Conservation (phyloP, 2,329 filamentous ascomycete genomes). For the Cordyceps pruinosa region DNA sequence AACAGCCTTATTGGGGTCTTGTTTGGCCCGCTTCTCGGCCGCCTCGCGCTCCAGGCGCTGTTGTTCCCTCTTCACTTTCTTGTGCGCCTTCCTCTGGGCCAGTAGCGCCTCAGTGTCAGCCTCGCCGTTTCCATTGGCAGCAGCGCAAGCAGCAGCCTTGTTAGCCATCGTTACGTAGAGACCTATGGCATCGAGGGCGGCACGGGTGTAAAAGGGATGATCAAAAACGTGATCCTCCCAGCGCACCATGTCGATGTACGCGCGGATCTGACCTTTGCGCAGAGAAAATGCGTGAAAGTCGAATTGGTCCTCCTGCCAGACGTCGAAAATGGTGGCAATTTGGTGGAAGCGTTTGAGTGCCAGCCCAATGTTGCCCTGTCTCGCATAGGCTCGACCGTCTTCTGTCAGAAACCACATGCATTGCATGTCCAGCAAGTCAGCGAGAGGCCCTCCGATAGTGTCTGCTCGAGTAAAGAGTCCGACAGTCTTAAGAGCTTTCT, state of each 20-base stretch:
- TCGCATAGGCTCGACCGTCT: conserved; percentile 82
- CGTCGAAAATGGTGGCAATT: conserved; percentile 87
- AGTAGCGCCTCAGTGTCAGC: conserved; percentile 48
- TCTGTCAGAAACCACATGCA: conserved; percentile 96
- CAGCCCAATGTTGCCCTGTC: conserved; percentile 73
- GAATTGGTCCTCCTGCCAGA: conserved; percentile 97
- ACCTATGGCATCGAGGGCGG: conserved; percentile 72
- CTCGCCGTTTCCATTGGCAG: conserved; percentile 50
- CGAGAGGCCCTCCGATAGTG: conserved; percentile 76
- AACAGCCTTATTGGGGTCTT: conserved; percentile 73
- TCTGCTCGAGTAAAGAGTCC: conserved; percentile 92
- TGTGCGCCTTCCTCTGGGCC: conserved; percentile 78
- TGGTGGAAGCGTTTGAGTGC: conserved; percentile 89
- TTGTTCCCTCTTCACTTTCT: conserved; percentile 79
- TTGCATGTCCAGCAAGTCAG: conserved; percentile 95
- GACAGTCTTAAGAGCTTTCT: conserved; percentile 79
- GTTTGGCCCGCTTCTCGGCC: conserved; percentile 69
- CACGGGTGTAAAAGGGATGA: conserved; percentile 86
- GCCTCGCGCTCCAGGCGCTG: conserved; percentile 64
- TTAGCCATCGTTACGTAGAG: conserved; percentile 77
- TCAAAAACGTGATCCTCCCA: conserved; percentile 92
- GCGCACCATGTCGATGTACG: conserved; percentile 91
- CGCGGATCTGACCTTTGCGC: conserved; percentile 90
- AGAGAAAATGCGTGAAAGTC: conserved; percentile 98
- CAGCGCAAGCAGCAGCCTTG: conserved; percentile 60